These are phyloP conservation scores for Trichosporon coremiiforme DNA, from an alignment of 1,284 basidiomycete genomes.

Conservation along the genomic window DNA sequence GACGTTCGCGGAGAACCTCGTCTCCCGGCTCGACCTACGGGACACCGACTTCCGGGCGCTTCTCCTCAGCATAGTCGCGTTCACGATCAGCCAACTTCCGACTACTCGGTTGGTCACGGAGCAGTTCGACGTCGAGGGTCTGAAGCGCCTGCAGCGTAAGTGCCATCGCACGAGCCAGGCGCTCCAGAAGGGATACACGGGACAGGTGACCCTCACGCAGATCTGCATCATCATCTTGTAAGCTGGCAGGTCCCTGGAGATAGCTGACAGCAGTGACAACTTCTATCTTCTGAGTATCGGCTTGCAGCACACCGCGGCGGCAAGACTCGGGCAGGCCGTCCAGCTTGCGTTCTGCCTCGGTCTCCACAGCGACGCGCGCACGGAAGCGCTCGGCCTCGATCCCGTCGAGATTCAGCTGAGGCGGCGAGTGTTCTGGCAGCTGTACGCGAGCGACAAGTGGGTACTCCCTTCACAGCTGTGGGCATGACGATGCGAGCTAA, in stretches of 20 bases:
- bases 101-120: slow-evolving; percentile 50
- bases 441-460: slow-evolving; percentile 74
- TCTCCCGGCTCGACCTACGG: slow-evolving; percentile 48
- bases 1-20: slow-evolving; percentile 53
- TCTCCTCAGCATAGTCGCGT: slow-evolving; percentile 53
- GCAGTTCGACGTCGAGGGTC: slow-evolving; percentile 50
- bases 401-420: slow-evolving; percentile 52
- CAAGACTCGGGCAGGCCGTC: slow-evolving; percentile 51
- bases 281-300: slow-evolving; percentile 55
- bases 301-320: slow-evolving; percentile 49
- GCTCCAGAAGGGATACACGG: slow-evolving; percentile 51
- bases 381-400: slow-evolving; percentile 45
- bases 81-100: slow-evolving; percentile 55
- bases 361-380: slow-evolving; percentile 51
- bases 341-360: slow-evolving; percentile 54
- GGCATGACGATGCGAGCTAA: slow-evolving; percentile 1
- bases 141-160: slow-evolving; percentile 51
- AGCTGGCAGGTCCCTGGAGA: slow-evolving; percentile 15
- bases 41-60: slow-evolving; percentile 55
- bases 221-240: slow-evolving; percentile 55
- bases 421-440: slow-evolving; percentile 65
- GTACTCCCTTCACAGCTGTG: neutral
- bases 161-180: slow-evolving; percentile 52
- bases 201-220: slow-evolving; percentile 50
- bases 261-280: slow-evolving; percentile 44